These are phyloP conservation scores for Herpomyces periplanetae DNA, from an alignment of 2,329 filamentous ascomycete genomes.

Conservation along the genomic window DNA sequence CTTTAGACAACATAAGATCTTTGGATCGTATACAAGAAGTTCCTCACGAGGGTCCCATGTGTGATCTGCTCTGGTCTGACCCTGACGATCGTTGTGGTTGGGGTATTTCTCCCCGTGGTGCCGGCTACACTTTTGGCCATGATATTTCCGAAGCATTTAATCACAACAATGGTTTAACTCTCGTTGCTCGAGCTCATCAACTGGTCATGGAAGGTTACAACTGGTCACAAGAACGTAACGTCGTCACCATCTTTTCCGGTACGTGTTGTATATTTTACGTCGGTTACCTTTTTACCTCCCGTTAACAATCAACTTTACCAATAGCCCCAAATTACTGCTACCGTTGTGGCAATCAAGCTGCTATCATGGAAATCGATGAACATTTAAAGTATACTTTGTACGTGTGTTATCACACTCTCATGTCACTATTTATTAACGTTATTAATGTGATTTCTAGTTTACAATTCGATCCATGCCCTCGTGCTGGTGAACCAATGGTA, in stretches of 20 bases:
- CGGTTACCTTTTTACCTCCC: constrained; percentile 5
- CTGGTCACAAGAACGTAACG: constrained; percentile 92
- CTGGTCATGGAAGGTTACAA: constrained; percentile 98
- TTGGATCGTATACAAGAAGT: constrained; percentile 93
- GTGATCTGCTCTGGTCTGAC: constrained; percentile 87
- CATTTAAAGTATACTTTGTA: constrained; percentile 98
- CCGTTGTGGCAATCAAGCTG: constrained; percentile 88
- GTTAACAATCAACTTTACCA: background rate
- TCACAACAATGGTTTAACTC: constrained; percentile 83
- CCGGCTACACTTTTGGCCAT: constrained; percentile 77
- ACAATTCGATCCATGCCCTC: constrained; percentile 92
- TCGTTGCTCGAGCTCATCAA: constrained; percentile 86
- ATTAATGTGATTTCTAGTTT: constrained; percentile 18
- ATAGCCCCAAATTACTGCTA: constrained; percentile 78
- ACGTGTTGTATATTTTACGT: constrained; percentile 6
- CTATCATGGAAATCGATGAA: constrained; percentile 99
- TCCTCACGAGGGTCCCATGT: constrained; percentile 91
- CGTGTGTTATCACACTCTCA: constrained; percentile 1
- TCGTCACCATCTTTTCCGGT: constrained; percentile 96
- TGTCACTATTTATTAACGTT: constrained; percentile 4
- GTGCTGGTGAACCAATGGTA: constrained; percentile 93
- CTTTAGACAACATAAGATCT: constrained; percentile 70
- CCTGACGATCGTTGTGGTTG: constrained; percentile 84
- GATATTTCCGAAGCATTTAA: constrained; percentile 97
- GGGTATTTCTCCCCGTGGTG: constrained; percentile 77